Evolutionary conservation across 2,329 filamentous ascomycete species (phyloP).

Genomic region (Aspergillus carbonarius): DNA sequence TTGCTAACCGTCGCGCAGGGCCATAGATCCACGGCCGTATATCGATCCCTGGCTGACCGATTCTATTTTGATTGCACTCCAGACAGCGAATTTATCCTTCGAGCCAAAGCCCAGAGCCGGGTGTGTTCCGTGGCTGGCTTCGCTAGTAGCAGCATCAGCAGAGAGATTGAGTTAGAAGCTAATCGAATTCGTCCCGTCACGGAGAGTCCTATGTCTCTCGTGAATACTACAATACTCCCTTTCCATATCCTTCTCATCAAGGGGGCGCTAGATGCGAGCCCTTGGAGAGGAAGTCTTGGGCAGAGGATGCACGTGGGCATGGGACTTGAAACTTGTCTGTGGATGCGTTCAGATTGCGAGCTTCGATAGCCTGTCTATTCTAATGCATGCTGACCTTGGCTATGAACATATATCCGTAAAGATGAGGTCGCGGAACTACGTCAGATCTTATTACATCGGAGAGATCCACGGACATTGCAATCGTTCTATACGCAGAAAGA

Average conservation of each 20-base stretch:
- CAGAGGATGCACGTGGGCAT: not conserved
- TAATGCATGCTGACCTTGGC: not conserved
- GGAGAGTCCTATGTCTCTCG: slow-evolving; percentile 12
- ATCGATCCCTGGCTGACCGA: too few species aligned
- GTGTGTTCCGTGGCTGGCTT: slow-evolving; percentile 5
- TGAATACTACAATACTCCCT: slow-evolving; percentile 16
- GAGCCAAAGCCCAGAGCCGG: not conserved
- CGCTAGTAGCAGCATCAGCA: slow-evolving; percentile 9
- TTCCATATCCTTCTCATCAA: slow-evolving; percentile 38
- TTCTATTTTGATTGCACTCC: not conserved
- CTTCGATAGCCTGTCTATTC: not conserved
- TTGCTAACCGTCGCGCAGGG: not conserved
- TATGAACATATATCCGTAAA: not conserved
- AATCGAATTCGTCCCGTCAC: slow-evolving; percentile 15
- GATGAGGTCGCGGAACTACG: not conserved
- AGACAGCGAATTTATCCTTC: not conserved
- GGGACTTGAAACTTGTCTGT: not conserved
- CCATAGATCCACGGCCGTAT: too few species aligned
- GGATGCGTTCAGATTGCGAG: not conserved
- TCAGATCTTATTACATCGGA: not conserved
- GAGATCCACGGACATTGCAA: too few species aligned
- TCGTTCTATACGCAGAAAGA: not conserved
- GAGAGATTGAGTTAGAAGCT: slow-evolving; percentile 17
- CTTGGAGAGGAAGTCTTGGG: slow-evolving; percentile 35
- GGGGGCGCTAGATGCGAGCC: slow-evolving; percentile 36